Percentiles rank a stretch among this genome's conserved stretches.
Evolutionary conservation across 257 asterid genomes (phyloP).

Genomic region (Haberlea rhodopensis): DNA sequence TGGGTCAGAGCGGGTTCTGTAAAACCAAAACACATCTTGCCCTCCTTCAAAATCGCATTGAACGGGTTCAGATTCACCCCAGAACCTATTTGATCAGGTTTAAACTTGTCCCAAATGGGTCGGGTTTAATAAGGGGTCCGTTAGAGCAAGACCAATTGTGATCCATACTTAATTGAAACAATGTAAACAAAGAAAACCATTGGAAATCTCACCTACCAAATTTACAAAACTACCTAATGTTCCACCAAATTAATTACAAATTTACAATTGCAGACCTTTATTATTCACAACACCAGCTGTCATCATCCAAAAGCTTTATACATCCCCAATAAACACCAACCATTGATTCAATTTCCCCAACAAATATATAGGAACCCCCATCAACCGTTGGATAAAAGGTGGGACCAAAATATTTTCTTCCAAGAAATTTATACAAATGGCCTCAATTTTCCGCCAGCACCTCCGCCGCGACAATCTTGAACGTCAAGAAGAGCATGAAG

Average conservation of each 20-base stretch:
- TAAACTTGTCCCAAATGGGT: no score
- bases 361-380: constrained; percentile 28
- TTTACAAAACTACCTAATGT: background rate
- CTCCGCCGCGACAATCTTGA: constrained; percentile 33
- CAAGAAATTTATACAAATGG: constrained; percentile 26
- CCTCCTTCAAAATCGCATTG: no score
- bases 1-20: no score
- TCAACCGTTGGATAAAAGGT: constrained; percentile 28
- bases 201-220: background rate
- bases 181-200: background rate
- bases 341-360: constrained; percentile 27
- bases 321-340: background rate
- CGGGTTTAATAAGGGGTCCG: no score
- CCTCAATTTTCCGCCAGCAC: constrained; percentile 31
- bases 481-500: constrained; percentile 28
- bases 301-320: constrained; percentile 24
- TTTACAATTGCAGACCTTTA: constrained; percentile 10
- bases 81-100: no score
- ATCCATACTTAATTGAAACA: no score
- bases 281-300: constrained; percentile 25
- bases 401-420: constrained; percentile 31
- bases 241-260: constrained; percentile 24
- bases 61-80: no score
- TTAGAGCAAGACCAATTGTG: no score
- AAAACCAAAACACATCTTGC: no score